Conservation (phyloP, 345 rosid species). For the Dipteronia dyeriana region DNA sequence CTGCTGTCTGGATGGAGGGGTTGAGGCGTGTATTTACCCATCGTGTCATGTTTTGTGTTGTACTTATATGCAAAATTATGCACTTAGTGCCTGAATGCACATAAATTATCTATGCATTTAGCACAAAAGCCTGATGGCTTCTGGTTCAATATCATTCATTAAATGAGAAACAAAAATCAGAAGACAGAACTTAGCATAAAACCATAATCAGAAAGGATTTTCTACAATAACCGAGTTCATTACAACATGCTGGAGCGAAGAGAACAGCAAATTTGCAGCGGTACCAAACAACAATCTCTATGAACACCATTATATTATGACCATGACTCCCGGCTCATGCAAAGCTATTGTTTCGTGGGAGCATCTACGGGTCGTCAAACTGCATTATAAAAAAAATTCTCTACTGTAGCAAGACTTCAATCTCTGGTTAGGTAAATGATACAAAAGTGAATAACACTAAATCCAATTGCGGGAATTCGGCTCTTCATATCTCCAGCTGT, state of each 20-base stretch:
- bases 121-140: neutral
- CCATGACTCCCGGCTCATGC: neutral
- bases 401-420: neutral
- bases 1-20: neutral
- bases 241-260: neutral
- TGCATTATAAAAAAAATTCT: neutral
- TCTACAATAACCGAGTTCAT: conserved; percentile 1
- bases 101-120: neutral
- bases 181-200: neutral
- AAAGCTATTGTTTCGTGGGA: neutral
- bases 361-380: conserved; percentile 14
- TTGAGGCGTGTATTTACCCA: conserved; percentile 17
- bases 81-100: neutral
- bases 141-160: neutral
- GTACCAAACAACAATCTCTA: conserved; percentile 6
- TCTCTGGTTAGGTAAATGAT: conserved; percentile 25
- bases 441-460: conserved; percentile 21
- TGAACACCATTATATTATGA: neutral
- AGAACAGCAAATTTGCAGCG: conserved; percentile 14
- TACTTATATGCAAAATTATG: neutral
- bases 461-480: conserved; percentile 14
- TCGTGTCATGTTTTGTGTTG: conserved; percentile 3
- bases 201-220: conserved; percentile 1
- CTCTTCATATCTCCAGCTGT: conserved; percentile 17
- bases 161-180: neutral